Base-by-base conservation (phyloP, 148 eudicot genomes). In the Rhododendron henanense region DNA sequence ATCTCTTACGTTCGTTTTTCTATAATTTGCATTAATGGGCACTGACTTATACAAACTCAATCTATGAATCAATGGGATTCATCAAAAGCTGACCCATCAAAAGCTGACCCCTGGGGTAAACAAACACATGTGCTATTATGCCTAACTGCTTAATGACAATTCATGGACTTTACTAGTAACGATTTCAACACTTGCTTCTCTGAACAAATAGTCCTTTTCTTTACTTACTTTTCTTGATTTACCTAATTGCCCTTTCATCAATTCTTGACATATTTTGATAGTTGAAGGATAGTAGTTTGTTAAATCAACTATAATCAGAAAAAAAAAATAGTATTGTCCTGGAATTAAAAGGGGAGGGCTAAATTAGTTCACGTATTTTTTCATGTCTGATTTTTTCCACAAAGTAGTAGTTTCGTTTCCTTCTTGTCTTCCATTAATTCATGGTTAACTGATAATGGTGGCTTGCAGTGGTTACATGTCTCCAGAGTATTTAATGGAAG, bases 401-500 rank as follows among this genome's bases (percentile, higher is more conserved):
- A 75, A 19, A 41, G 13, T 19, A 1, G 4, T 18, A 39, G 25
- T 39, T 77, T 35, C 45, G 9, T 10, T 10, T 25, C 13, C 21
- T 55, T 18, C 3, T 55, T 18, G 2, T 45, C 28, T 23, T 11
- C 44, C 61, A 6, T 7, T 53, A 18, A 63, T 16, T 53, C n/a
- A 45, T 71, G 19, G 2, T 50, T 47, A 13, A 61, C 21, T 39
- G 25, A 82, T 39, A 19, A 71, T 11, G 19, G n/a, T 41, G 19
- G 5, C 6, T 37, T 65, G 87, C 77, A 87, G 91, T 74, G 92
- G 92, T 82, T 85, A 37, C 5, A 71, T 37, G 35, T 53, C 74
- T 14, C 39, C 79, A 21, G 86, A 94, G 61, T 94, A 91, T 44
- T 91, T 88, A 53, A 50, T 90, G 63, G 85, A 86, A 3, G 96